phyloP scores from a whole-genome alignment of 345 rosid genomes.

The Erucastrum elatum region DNA sequence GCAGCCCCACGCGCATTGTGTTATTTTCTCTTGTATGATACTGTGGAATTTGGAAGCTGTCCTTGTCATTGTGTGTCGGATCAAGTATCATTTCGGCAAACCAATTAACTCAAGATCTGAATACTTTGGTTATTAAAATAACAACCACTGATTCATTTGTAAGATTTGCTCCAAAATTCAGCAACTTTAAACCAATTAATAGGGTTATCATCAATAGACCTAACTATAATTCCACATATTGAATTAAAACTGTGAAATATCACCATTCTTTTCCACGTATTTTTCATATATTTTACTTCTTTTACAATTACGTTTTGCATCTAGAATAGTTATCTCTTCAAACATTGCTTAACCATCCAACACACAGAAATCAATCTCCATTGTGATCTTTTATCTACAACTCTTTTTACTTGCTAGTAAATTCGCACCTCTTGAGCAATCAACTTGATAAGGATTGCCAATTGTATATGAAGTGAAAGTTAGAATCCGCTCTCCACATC shows the following conservation, averaged over 20 bases:
- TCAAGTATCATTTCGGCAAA: neutral
- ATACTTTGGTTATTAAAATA: neutral
- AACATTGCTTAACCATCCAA: neutral
- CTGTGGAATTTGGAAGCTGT: slow-evolving; percentile 28
- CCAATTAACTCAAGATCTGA: neutral
- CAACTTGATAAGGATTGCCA: neutral
- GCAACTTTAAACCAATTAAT: neutral
- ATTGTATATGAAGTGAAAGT: neutral
- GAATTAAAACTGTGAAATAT: neutral
- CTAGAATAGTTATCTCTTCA: neutral
- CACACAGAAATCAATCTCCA: neutral
- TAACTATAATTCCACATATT: neutral
- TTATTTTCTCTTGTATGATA: slow-evolving; percentile 28
- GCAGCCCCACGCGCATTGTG: slow-evolving; percentile 38
- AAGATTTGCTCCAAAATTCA: neutral
- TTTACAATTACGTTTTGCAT: neutral
- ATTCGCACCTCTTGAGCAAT: neutral
- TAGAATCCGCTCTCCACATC: neutral
- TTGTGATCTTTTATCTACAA: neutral
- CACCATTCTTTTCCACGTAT: neutral
- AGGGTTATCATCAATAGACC: neutral
- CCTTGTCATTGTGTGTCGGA: slow-evolving; percentile 34
- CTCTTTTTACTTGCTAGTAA: neutral
- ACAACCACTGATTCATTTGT: neutral
- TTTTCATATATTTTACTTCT: neutral